phyloP scores from a whole-genome alignment of 331 rosid species.

The Saraca asoca region DNA sequence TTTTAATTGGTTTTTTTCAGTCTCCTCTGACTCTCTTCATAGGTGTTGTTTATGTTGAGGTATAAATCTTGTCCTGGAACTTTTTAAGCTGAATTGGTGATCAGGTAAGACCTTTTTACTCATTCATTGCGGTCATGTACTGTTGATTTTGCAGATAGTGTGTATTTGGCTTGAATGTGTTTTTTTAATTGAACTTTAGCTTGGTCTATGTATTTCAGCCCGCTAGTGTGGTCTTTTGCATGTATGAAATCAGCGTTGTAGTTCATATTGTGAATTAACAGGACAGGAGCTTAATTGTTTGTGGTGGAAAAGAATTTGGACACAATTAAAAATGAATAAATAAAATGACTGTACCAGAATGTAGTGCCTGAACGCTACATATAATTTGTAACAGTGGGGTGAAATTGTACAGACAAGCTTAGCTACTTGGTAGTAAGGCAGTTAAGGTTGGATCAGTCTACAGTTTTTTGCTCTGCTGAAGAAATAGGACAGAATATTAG shows the following conservation, averaged over 20 bases:
- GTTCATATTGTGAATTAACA: neutral
- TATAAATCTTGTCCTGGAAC: constrained; percentile 29
- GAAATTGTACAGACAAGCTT: neutral
- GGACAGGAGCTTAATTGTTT: constrained; percentile 5
- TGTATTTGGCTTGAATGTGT: constrained; percentile 9
- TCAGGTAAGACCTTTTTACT: constrained; percentile 30
- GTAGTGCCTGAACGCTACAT: neutral
- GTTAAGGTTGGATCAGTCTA: neutral
- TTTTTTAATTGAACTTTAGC: neutral
- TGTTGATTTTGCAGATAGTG: neutral
- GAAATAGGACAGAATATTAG: neutral
- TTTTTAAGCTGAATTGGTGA: constrained; percentile 27
- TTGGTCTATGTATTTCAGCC: neutral
- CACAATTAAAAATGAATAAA: neutral
- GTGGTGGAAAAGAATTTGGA: neutral
- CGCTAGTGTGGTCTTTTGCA: neutral
- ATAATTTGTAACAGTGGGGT: neutral
- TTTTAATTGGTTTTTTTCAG: neutral
- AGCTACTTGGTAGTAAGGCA: neutral
- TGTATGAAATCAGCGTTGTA: neutral
- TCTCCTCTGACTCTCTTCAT: constrained; percentile 8
- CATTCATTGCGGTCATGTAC: neutral
- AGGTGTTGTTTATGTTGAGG: constrained; percentile 29
- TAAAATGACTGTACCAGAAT: neutral
- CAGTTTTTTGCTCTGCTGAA: neutral